Base-by-base conservation (phyloP, 176 grass and related monocot species). In the Cocos nucifera region DNA sequence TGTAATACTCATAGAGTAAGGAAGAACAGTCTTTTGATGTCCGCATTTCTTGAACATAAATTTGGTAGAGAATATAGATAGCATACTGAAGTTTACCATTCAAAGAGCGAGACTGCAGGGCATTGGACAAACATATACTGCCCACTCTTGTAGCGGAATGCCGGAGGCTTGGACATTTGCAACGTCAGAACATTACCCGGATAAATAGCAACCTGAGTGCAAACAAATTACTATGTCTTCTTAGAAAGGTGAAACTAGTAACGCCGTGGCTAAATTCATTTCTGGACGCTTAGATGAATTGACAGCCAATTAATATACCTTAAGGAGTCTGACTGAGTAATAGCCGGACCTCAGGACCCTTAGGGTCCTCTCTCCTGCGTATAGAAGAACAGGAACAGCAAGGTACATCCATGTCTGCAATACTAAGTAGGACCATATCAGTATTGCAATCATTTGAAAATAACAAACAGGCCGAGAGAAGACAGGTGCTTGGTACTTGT, bases 41-140 rank as follows among this genome's bases (percentile, higher is more conserved):
- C 35, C 3, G 35, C 35, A 2, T 30, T 30, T 30, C 5, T 30
- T 3, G 10, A 3, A 3, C 35, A 44, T 44, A 44, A 44, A 44
- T 44, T 44, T 14, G 10, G 0, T 14, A 44, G 35, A 44, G 35
- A 14, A 44, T 44, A 3, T 63, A 44, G 63, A 68, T 66, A 16
- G n/a, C 72, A 62, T 69, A n/a, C 23, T 19, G 15, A 73, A 49
- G 70, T 61, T 66, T 93, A 98, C 94, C 94, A 98, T 65, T 98
- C 94, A 75, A 98, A 98, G 25, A 88, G 82, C 4, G 94, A 98
- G 24, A 98, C 88, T 54, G 81, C 84, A 62, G 94, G 94, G 69
- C 94, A 98, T 52, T 98, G 85, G 70, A 98, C 88, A 81, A 98
- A 98, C 94, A 98, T 98, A 77, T 98, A 98, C 70, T 98, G 88